A percentile compares a stretch with the other conserved stretches of the same genome.
These are phyloP conservation scores for Saccharomyces hybrid DNA, from an alignment of 1,139 yeast species.

Conservation along the genomic window DNA sequence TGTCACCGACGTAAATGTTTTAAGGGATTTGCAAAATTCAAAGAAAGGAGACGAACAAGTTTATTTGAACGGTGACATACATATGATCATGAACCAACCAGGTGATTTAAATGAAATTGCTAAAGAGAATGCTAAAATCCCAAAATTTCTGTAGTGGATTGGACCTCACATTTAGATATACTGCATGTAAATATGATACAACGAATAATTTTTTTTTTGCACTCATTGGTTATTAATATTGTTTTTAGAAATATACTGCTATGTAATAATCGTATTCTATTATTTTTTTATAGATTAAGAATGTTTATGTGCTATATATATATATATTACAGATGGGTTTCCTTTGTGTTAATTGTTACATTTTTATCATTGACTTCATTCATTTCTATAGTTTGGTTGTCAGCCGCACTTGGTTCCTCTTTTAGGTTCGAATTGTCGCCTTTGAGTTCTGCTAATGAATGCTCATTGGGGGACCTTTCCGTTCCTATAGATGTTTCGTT, in stretches of 20 bases:
- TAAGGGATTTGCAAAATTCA: slow-evolving; percentile 16
- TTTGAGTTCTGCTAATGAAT: neutral
- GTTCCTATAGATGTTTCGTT: neutral
- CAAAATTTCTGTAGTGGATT: neutral
- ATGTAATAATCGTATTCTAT: no score
- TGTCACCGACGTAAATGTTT: slow-evolving; percentile 9
- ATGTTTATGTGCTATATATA: neutral
- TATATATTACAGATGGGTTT: neutral
- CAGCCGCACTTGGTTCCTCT: neutral
- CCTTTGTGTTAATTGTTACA: neutral
- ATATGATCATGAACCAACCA: neutral
- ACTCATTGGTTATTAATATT: neutral
- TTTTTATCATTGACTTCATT: neutral
- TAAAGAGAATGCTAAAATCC: slow-evolving; percentile 23
- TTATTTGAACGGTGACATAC: neutral
- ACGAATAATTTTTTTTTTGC: neutral
- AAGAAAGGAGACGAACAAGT: slow-evolving; percentile 18
- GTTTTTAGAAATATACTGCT: neutral
- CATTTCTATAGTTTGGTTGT: neutral
- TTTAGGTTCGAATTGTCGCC: neutral
- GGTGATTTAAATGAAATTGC: neutral
- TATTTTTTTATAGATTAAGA: neutral
- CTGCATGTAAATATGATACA: neutral
- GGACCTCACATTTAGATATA: neutral
- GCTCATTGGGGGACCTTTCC: neutral